Percentiles rank a stretch among this genome's conserved stretches.
These are phyloP conservation scores for Saxophila tyrrhenica DNA, from an alignment of 495 filamentous ascomycete genomes.

Conservation along the genomic window DNA sequence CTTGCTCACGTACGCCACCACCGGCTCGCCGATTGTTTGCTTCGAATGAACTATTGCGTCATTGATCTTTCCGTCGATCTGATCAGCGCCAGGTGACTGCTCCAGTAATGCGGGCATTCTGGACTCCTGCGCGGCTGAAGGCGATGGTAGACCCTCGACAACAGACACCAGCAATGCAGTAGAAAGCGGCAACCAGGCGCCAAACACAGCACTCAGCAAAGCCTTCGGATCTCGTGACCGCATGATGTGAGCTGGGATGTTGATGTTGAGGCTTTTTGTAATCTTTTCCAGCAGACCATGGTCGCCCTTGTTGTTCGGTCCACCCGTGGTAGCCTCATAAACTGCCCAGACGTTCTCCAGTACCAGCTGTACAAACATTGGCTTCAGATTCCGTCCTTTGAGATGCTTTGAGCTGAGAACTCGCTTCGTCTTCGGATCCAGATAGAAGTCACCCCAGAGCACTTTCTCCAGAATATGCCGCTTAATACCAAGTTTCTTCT, in stretches of 20 bases:
- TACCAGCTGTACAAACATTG: conserved; percentile 96
- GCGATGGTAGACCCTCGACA: conserved; percentile 84
- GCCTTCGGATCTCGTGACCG: conserved; percentile 75
- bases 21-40: conserved; percentile 53
- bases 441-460: conserved; percentile 92
- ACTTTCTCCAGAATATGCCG: conserved; percentile 84
- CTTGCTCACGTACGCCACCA: conserved; percentile 95
- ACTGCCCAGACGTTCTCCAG: conserved; percentile 96
- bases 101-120: conserved; percentile 69
- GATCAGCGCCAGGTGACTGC: conserved; percentile 63
- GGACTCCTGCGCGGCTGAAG: conserved; percentile 67
- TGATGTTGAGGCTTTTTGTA: conserved; percentile 78
- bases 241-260: conserved; percentile 68
- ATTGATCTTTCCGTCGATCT: conserved; percentile 55
- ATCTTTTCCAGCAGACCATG: conserved; percentile 81
- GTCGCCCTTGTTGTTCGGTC: conserved; percentile 73
- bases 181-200: conserved; percentile 84
- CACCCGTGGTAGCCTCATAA: conserved; percentile 80
- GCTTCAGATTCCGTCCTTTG: conserved; percentile 80
- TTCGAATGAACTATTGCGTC: conserved; percentile 76
- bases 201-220: conserved; percentile 74
- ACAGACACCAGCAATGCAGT: conserved; percentile 87
- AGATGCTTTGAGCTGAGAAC: conserved; percentile 85
- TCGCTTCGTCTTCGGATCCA: conserved; percentile 94
- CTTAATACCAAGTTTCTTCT: conserved; percentile 95